Evolutionary conservation across 345 rosid genomes (phyloP).

Genomic region (Reutealis trisperma): DNA sequence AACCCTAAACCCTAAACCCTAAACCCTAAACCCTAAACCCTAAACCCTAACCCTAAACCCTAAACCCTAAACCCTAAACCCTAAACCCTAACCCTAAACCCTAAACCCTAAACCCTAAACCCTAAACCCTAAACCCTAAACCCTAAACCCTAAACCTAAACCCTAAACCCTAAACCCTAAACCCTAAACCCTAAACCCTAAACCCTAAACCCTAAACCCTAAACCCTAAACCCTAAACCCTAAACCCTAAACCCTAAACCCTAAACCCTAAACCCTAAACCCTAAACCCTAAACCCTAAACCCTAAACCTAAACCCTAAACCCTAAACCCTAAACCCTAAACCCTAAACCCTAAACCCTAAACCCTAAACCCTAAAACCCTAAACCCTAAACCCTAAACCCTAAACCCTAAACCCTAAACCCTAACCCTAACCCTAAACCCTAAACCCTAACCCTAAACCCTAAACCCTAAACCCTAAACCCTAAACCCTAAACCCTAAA

Average conservation of each 20-base stretch:
- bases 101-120: slow-evolving; percentile 20
- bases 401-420: slow-evolving; percentile 26
- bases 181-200: slow-evolving; percentile 20
- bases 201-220: slow-evolving; percentile 14
- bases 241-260: slow-evolving; percentile 22
- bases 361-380: slow-evolving; percentile 24
- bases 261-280: slow-evolving; percentile 26
- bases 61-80: slow-evolving; percentile 14
- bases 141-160: slow-evolving; percentile 20
- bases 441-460: slow-evolving; percentile 16
- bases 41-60: slow-evolving; percentile 18
- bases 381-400: slow-evolving; percentile 21
- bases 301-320: slow-evolving; percentile 13
- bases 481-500: slow-evolving; percentile 24
- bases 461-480: slow-evolving; percentile 27
- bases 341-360: slow-evolving; percentile 17
- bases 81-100: slow-evolving; percentile 13
- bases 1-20: too few species aligned
- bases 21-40: slow-evolving; percentile 21
- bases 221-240: slow-evolving; percentile 26
- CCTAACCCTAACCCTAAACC: slow-evolving; percentile 17
- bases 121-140: slow-evolving; percentile 23
- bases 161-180: slow-evolving; percentile 19
- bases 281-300: slow-evolving; percentile 24
- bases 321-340: slow-evolving; percentile 20